A percentile compares a stretch with the other conserved stretches of the same genome.
These are phyloP conservation scores for Fusarium heterosporum DNA, from an alignment of 2,329 filamentous ascomycete genomes.

Conservation along the genomic window DNA sequence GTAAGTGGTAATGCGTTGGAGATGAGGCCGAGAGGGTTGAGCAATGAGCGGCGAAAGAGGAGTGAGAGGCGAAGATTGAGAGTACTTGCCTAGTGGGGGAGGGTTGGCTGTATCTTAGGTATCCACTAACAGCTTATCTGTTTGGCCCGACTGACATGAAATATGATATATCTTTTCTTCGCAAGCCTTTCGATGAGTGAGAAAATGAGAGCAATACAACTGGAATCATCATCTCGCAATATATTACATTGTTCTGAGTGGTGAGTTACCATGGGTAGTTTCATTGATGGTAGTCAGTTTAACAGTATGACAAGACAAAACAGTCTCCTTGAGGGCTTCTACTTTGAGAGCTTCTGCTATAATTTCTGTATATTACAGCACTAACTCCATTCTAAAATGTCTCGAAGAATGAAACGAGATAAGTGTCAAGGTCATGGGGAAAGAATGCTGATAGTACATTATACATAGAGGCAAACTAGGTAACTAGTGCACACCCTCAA, in stretches of 20 bases:
- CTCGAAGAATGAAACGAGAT: not conserved
- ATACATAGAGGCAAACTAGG: too few relatives aligned
- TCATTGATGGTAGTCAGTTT: not conserved
- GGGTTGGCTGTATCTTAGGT: not conserved
- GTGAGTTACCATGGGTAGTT: not conserved
- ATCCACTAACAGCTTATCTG: constrained; percentile 11
- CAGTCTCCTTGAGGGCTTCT: not conserved
- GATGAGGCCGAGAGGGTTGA: constrained; percentile 26
- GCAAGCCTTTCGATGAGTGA: not conserved
- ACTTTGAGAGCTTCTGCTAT: not conserved
- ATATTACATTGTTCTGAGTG: not conserved
- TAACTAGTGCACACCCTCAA: constrained; percentile 22
- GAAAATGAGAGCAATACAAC: not conserved
- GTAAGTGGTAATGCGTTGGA: constrained; percentile 4
- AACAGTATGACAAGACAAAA: not conserved
- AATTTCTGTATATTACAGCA: not conserved
- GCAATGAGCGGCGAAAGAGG: constrained; percentile 23
- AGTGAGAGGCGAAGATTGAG: constrained; percentile 22
- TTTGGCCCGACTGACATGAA: not conserved
- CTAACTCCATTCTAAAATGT: not conserved
- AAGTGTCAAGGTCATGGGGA: not conserved
- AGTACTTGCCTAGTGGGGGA: constrained; percentile 7
- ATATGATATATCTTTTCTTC: not conserved
- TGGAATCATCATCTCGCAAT: too few relatives aligned
- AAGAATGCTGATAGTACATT: not conserved